These are phyloP conservation scores for Pichia membranifaciens DNA, from an alignment of 805 yeast genomes.

Conservation along the genomic window DNA sequence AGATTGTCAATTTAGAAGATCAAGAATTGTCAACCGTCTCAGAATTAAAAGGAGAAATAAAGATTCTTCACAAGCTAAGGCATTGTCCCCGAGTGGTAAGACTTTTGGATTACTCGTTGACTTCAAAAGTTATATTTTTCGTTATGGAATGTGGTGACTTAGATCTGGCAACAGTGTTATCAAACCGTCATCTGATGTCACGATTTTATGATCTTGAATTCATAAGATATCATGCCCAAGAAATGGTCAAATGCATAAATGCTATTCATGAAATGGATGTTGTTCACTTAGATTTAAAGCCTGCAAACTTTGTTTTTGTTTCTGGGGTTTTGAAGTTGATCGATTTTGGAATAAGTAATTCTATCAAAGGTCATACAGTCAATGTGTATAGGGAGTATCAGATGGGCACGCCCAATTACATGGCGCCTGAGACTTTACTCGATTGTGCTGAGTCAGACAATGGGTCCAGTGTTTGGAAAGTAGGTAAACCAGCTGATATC, in stretches of 20 bases:
- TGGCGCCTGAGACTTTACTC: conserved; percentile 94
- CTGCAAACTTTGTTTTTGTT: conserved; percentile 72
- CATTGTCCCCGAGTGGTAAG: conserved; percentile 69
- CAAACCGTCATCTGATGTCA: conserved; percentile 34
- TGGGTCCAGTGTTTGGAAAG: conserved; percentile 50
- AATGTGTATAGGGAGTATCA: conserved; percentile 86
- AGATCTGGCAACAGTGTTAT: conserved; percentile 77
- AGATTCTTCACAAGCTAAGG: conserved; percentile 55
- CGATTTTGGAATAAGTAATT: conserved; percentile 95
- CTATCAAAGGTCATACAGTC: conserved; percentile 86
- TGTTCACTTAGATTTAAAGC: conserved; percentile 49
- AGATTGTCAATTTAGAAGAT: conserved; percentile 66
- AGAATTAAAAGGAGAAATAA: conserved; percentile 89
- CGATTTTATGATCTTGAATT: conserved; percentile 60
- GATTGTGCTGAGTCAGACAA: conserved; percentile 38
- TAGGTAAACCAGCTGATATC: conserved; percentile 91
- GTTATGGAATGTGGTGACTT: conserved; percentile 96
- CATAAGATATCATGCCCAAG: conserved; percentile 72
- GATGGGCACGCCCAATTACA: conserved; percentile 93
- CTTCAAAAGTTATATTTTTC: conserved; percentile 55
- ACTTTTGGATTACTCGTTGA: conserved; percentile 67
- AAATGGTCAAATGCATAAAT: conserved; percentile 72
- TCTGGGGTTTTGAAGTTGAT: conserved; percentile 80
- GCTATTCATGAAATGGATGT: conserved; percentile 86
- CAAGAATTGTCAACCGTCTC: conserved; percentile 48